A percentile compares a stretch with the other conserved stretches of the same genome.
Conservation (phyloP, 192 early-diverging fungal genomes). For the Pilaira anomala region DNA sequence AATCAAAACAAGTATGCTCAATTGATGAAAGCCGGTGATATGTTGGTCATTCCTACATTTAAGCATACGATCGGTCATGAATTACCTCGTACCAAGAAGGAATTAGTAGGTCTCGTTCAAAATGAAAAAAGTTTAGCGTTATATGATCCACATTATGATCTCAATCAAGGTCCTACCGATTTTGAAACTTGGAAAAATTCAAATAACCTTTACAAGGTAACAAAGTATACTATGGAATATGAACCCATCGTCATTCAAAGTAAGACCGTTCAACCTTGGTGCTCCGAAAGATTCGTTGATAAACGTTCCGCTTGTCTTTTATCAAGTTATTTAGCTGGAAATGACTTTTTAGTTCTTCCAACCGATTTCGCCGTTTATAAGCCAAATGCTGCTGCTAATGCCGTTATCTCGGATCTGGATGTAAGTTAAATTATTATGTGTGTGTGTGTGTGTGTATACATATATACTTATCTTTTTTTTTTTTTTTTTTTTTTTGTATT, state of each 20-base stretch:
- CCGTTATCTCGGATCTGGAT: slow-evolving; percentile 39
- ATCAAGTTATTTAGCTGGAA: slow-evolving; percentile 47
- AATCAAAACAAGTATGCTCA: slow-evolving; percentile 32
- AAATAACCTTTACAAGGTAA: slow-evolving; percentile 36
- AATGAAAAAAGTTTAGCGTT: slow-evolving; percentile 31
- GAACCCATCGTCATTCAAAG: slow-evolving; percentile 50
- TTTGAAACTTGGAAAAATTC: slow-evolving; percentile 43
- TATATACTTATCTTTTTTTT: neutral
- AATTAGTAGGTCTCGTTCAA: slow-evolving; percentile 28
- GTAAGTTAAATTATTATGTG: slow-evolving; percentile 20
- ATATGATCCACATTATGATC: slow-evolving; percentile 50
- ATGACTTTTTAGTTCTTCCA: slow-evolving; percentile 53
- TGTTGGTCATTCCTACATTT: slow-evolving; percentile 53
- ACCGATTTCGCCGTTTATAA: slow-evolving; percentile 42
- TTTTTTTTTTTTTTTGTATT: slow-evolving; percentile 15
- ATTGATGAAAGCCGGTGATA: slow-evolving; percentile 41
- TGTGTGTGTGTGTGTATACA: neutral
- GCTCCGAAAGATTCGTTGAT: slow-evolving; percentile 56
- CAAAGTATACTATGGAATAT: slow-evolving; percentile 55
- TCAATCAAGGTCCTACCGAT: slow-evolving; percentile 45
- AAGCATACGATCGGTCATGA: slow-evolving; percentile 2
- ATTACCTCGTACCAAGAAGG: slow-evolving; percentile 33
- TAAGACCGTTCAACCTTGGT: slow-evolving; percentile 49
- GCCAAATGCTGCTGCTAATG: slow-evolving; percentile 13
- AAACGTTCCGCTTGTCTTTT: slow-evolving; percentile 54